These are phyloP conservation scores for Musa itinerans DNA, from an alignment of 176 grass and related monocot species.

Conservation along the genomic window DNA sequence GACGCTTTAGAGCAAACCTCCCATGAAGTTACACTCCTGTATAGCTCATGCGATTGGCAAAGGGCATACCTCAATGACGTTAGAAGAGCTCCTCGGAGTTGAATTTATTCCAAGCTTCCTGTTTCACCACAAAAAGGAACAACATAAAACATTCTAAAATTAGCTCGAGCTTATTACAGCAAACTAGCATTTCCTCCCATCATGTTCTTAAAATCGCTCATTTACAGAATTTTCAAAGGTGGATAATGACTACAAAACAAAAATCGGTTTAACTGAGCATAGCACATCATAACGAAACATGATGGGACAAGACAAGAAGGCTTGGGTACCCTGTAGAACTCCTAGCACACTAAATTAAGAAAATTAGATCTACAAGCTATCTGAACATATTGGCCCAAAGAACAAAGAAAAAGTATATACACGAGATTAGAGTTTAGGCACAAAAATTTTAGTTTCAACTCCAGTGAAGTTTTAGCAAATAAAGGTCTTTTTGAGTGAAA, in stretches of 20 bases:
- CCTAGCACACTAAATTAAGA: too few species aligned
- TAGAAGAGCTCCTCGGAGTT: conserved; percentile 17
- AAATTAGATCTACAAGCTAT: too few species aligned
- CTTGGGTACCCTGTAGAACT: too few species aligned
- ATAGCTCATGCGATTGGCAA: neutral
- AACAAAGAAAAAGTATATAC: too few species aligned
- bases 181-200: neutral
- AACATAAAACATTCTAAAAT: neutral
- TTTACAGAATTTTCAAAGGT: neutral
- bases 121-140: neutral
- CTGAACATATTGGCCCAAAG: too few species aligned
- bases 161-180: neutral
- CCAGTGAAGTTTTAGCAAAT: too few species aligned
- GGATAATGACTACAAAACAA: neutral
- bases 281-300: too few species aligned
- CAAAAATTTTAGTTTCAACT: too few species aligned
- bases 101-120: conserved; percentile 21
- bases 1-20: neutral
- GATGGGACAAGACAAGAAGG: too few species aligned
- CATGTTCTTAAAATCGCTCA: too few species aligned
- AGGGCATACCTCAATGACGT: neutral
- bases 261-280: neutral
- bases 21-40: neutral
- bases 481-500: too few species aligned
- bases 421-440: too few species aligned